Evolutionary conservation across 371 early-diverging fungal species (phyloP), one percentile per base, ranked within the genome.

Genomic region (Nematocida minor): DNA sequence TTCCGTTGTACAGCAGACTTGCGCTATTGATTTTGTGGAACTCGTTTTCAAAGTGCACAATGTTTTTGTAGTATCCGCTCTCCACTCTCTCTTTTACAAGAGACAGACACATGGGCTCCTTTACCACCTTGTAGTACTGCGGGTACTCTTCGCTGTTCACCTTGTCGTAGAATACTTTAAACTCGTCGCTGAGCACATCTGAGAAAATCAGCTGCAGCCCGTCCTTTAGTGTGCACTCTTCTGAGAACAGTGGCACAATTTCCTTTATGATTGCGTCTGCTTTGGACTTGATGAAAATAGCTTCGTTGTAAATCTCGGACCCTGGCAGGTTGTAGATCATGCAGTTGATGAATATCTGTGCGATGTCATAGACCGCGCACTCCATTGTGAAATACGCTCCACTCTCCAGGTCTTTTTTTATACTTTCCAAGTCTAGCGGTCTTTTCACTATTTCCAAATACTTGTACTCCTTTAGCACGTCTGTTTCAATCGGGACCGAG

Each of bases 151-250:
- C 63, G 0, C 89, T 87, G 63, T 91, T 89, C 11, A 99, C 97
- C 16, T 96, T 94, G 51, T 94, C 90, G 49, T 89, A 85, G 85
- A 99, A 99, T 25, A 97, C 95, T 94, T 95, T 95, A 3, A 94
- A 89, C 47, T 87, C 87, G 2, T 93, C 88, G 7, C 86, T 88
- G 80, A 89, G 86, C 64, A 92, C 86, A 67, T 91, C 91, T 34
- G 87, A 83, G 7, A 91, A 88, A 32, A 93, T 82, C 14, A 20
- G 4, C 3, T 7, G n/a, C 2, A 74, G 66, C n/a, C 42, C 53
- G 41, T 63, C 77, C 47, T 29, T 36, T 4, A 74, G 41, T 9
- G 53, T 48, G 53, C 51, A 32, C 16, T 22, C 40, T 31, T 74
- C 54, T 66, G 46, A 4, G 46, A 66, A 74, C 29, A 14, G 42